Evolutionary conservation across 139 green algal genomes (phyloP), one percentile per base, ranked within the genome.

Genomic region (Closterium sp.): DNA sequence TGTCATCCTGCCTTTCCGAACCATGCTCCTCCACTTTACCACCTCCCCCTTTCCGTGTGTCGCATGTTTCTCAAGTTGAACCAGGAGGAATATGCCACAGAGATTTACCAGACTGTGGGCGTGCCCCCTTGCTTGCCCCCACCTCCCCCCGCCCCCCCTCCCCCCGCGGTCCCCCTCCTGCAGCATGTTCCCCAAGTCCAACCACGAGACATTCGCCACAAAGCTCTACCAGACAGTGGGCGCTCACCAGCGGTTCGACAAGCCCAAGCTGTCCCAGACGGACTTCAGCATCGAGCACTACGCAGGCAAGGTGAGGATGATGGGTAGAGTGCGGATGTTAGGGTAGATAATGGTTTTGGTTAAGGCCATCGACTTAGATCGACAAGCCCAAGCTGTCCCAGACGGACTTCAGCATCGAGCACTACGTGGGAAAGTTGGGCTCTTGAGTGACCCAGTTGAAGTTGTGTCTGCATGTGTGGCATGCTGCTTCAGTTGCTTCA

Each of bases 261-360:
- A 98, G 95, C 98, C 98, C 87, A 98, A 98, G 94, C 94, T 95
- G 28, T 96, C 94, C 31, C 38, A 94, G 43, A 93, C 83, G 3
- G 96, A 97, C 34, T 99, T 99, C 95, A 98, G 96, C 28, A 96
- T 99, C 81, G 94, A 98, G 85, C 98, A 99, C 94, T 99, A 99
- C 89, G 98, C 98, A 0, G 98, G 97, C 86, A 89, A 95, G 23
- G 95, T 94, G 66, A n/a, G 76, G 3, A 34, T 30, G 3, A 32
- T 8, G 25, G 25, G 25, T 87, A 9, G n/a, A 4, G 31, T 34
- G 4, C 4, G 30, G 31, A 12, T 83, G 76, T 85, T 31, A n/a
- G 23, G 25, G 23, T 85, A 33, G 25, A 4, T 7, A 7, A 28
- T 31, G 4, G 76, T 85, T 7, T 7, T 85, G 25, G 5, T 55